phyloP scores from a whole-genome alignment of 202 grass and related monocot species.

The Carex sylvatica region DNA sequence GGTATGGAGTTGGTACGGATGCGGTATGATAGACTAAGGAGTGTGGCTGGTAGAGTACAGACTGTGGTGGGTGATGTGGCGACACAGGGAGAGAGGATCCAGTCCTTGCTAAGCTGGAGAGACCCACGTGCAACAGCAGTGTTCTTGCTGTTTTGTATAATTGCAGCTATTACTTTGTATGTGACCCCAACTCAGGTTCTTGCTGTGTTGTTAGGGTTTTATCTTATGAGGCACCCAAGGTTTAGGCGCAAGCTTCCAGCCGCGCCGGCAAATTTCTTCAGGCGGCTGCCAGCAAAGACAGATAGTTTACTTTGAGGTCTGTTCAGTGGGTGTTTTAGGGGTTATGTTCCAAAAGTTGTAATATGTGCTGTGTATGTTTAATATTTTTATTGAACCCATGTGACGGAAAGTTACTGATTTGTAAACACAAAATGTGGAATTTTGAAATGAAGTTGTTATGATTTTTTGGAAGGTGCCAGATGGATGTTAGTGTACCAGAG shows the following conservation, averaged over 20 bases:
- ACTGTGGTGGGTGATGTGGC: slow-evolving; percentile 73
- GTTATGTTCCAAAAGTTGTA: slow-evolving; percentile 14
- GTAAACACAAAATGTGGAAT: slow-evolving; percentile 3
- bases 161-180: slow-evolving; percentile 54
- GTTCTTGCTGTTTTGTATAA: slow-evolving; percentile 80
- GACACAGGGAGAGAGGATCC: slow-evolving; percentile 87
- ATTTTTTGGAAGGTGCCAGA: not conserved
- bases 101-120: slow-evolving; percentile 85
- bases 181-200: slow-evolving; percentile 60
- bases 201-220: slow-evolving; percentile 53
- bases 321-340: not conserved
- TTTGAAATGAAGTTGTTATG: not conserved
- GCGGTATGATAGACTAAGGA: slow-evolving; percentile 79
- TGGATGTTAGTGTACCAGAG: not conserved
- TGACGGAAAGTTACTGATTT: not conserved
- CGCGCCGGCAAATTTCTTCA: slow-evolving; percentile 63
- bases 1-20: slow-evolving; percentile 45
- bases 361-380: slow-evolving; percentile 7
- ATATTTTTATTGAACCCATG: not conserved
- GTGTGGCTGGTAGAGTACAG: slow-evolving; percentile 58
- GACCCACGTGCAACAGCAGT: slow-evolving; percentile 83
- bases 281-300: slow-evolving; percentile 75
- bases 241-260: slow-evolving; percentile 67
- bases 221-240: slow-evolving; percentile 80
- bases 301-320: slow-evolving; percentile 64